phyloP scores from a whole-genome alignment of 768 basidiomycete genomes.

The Leccinellum rugosiceps region DNA sequence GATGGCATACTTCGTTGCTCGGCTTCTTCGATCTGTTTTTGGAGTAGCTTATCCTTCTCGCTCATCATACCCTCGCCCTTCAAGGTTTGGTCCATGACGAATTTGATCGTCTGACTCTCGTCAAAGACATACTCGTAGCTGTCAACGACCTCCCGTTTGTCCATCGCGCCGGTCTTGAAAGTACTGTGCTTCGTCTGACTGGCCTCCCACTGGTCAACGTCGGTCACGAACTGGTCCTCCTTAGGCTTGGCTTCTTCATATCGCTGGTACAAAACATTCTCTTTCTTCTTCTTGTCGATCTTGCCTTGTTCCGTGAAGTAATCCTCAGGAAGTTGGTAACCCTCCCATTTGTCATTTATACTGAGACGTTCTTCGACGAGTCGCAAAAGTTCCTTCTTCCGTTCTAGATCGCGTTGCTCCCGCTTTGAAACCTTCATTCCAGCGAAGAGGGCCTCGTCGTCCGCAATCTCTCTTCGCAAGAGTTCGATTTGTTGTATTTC shows the following conservation, averaged over 20 bases:
- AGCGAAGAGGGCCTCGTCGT: slow-evolving; percentile 86
- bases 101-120: slow-evolving; percentile 94
- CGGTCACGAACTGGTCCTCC: slow-evolving; percentile 93
- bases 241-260: slow-evolving; percentile 92
- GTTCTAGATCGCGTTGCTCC: slow-evolving; percentile 77
- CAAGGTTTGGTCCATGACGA: slow-evolving; percentile 80
- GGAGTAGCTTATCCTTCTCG: slow-evolving; percentile 79
- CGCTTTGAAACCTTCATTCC: slow-evolving; percentile 89
- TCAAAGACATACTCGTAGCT: slow-evolving; percentile 98
- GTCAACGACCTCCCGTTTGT: slow-evolving; percentile 77
- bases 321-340: slow-evolving; percentile 95
- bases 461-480: slow-evolving; percentile 86
- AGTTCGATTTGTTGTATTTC: slow-evolving; percentile 96
- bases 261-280: slow-evolving; percentile 87
- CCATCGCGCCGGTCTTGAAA: slow-evolving; percentile 89
- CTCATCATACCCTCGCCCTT: slow-evolving; percentile 69
- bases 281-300: slow-evolving; percentile 95
- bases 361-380: slow-evolving; percentile 92
- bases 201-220: slow-evolving; percentile 97
- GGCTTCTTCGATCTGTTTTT: slow-evolving; percentile 87
- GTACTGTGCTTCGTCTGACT: slow-evolving; percentile 86
- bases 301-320: slow-evolving; percentile 98
- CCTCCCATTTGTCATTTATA: slow-evolving; percentile 95
- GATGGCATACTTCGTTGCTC: slow-evolving; percentile 73
- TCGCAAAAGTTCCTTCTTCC: slow-evolving; percentile 87